Evolutionary conservation across 1,139 yeast species (phyloP).

Genomic region (Blastobotrys raffinosifermentans): DNA sequence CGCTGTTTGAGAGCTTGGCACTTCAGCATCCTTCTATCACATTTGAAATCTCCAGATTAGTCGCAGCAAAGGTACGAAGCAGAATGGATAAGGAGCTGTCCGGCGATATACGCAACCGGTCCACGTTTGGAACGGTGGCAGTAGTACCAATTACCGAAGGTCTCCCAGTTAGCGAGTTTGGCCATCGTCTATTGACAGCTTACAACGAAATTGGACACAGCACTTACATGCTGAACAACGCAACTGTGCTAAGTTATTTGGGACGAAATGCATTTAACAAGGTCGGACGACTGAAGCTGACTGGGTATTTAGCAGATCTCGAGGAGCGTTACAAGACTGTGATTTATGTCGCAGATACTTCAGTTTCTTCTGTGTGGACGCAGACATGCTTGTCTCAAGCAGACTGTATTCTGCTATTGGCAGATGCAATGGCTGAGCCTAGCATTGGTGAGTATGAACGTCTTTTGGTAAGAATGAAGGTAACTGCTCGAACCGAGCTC

Average conservation of each 20-base stretch:
- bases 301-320: constrained; percentile 84
- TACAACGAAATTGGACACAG: constrained; percentile 66
- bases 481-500: constrained; percentile 84
- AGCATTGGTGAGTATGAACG: constrained; percentile 83
- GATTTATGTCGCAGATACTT: constrained; percentile 82
- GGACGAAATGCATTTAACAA: constrained; percentile 94
- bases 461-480: constrained; percentile 63
- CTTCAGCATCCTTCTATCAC: constrained; percentile 82
- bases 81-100: constrained; percentile 18
- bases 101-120: constrained; percentile 24
- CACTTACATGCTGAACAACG: constrained; percentile 75
- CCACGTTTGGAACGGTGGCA: constrained; percentile 71
- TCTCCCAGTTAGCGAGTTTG: constrained; percentile 81
- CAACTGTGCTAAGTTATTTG: constrained; percentile 69
- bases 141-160: constrained; percentile 75
- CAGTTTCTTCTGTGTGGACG: constrained; percentile 83
- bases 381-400: constrained; percentile 91
- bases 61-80: constrained; percentile 59
- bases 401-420: constrained; percentile 61
- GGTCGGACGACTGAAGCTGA: constrained; percentile 72
- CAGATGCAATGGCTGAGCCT: constrained; percentile 52
- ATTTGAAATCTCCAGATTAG: constrained; percentile 83
- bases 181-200: constrained; percentile 62
- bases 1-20: constrained; percentile 78
- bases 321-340: constrained; percentile 87